Percentiles rank a stretch among this genome's conserved stretches.
These are phyloP conservation scores for Eucalyptus dawsonii DNA, from an alignment of 345 rosid genomes.

Conservation along the genomic window DNA sequence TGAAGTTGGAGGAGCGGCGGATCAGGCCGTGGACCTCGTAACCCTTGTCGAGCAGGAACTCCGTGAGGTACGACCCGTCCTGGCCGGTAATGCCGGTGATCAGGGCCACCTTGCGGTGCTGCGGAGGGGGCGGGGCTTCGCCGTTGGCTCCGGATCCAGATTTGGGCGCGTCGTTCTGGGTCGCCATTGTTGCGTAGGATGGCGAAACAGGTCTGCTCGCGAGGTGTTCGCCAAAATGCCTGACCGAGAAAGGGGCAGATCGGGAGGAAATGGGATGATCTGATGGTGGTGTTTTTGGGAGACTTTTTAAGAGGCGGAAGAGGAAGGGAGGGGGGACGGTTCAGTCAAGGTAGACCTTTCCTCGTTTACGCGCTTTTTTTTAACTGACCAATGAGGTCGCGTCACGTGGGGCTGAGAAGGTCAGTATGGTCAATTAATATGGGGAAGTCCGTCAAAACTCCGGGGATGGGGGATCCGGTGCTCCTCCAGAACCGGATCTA, in stretches of 20 bases:
- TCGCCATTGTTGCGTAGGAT: not conserved
- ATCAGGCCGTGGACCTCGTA: constrained; percentile 84
- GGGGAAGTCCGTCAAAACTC: not conserved
- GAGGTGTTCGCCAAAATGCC: not conserved
- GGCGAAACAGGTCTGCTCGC: not conserved
- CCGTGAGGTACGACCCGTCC: constrained; percentile 92
- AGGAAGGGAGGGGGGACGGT: not conserved
- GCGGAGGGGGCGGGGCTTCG: constrained; percentile 10
- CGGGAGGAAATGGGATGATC: rapidly evolving
- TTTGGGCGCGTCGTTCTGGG: not conserved
- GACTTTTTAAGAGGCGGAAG: not conserved
- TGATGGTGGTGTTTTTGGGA: not conserved
- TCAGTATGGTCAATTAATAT: not conserved
- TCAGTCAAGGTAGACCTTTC: not conserved
- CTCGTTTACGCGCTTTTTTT: not conserved
- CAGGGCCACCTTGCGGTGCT: constrained; percentile 44
- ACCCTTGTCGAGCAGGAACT: constrained; percentile 71
- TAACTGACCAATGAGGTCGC: not conserved
- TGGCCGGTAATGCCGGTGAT: constrained; percentile 96
- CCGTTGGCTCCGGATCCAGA: constrained; percentile 18
- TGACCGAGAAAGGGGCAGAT: not conserved
- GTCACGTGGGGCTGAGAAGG: not conserved
- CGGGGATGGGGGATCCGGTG: not conserved
- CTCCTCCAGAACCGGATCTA: not conserved
- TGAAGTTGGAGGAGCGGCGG: constrained; percentile 94